Evolutionary conservation across 371 early-diverging fungal species (phyloP).

Genomic region (Smittium mucronatum): DNA sequence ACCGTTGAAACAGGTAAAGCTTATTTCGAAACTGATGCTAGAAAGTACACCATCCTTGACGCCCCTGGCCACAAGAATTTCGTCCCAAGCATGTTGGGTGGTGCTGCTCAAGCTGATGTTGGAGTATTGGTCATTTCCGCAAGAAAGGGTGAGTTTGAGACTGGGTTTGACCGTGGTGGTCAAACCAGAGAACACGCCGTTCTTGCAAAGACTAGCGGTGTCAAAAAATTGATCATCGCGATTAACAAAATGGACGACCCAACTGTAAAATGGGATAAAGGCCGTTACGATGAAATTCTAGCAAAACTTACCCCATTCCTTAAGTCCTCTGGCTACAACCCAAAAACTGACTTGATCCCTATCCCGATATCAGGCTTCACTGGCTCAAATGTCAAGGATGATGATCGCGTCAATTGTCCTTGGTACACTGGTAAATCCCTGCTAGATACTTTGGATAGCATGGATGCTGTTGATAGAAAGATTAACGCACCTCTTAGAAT

Average conservation of each 20-base stretch:
- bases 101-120: slow-evolving; percentile 94
- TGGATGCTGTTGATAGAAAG: slow-evolving; percentile 71
- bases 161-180: slow-evolving; percentile 98
- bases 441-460: slow-evolving; percentile 68
- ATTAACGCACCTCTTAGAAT: slow-evolving; percentile 77
- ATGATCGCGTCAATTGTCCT: slow-evolving; percentile 52
- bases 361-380: slow-evolving; percentile 93
- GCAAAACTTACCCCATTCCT: slow-evolving; percentile 78
- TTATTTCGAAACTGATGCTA: slow-evolving; percentile 88
- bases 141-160: slow-evolving; percentile 98
- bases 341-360: slow-evolving; percentile 73
- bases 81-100: slow-evolving; percentile 98
- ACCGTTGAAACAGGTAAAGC: slow-evolving; percentile 96
- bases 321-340: slow-evolving; percentile 80
- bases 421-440: slow-evolving; percentile 92
- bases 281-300: slow-evolving; percentile 80
- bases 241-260: slow-evolving; percentile 99
- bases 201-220: slow-evolving; percentile 93
- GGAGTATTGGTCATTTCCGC: slow-evolving; percentile 97
- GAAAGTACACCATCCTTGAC: slow-evolving; percentile 92
- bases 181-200: slow-evolving; percentile 98
- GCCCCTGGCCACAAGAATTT: slow-evolving; percentile 99
- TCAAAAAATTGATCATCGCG: slow-evolving; percentile 78
- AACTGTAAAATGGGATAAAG: slow-evolving; percentile 87
- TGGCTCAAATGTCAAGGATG: slow-evolving; percentile 80